These are phyloP conservation scores for Zygosaccharomyces pseudorouxii DNA, from an alignment of 805 yeast species.

Conservation along the genomic window DNA sequence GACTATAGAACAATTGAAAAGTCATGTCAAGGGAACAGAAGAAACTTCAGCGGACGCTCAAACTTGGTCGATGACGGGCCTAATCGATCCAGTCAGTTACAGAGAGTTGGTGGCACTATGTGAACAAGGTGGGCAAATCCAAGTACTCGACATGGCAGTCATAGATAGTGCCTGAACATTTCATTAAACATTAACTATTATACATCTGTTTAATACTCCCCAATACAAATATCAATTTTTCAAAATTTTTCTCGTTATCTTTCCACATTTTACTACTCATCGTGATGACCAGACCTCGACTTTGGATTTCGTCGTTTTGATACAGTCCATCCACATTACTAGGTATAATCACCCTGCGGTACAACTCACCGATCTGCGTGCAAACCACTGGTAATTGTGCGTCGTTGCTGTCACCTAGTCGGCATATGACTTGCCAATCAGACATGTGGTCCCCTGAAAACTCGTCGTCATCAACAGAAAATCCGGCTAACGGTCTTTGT, in stretches of 20 bases:
- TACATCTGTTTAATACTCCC: slow-evolving; percentile 32
- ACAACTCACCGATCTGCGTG: slow-evolving; percentile 39
- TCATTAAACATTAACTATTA: slow-evolving; percentile 8
- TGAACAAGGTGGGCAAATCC: slow-evolving; percentile 52
- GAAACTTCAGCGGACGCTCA: slow-evolving; percentile 44
- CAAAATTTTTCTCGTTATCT: slow-evolving; percentile 36
- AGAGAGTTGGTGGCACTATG: slow-evolving; percentile 62
- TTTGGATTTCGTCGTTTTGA: slow-evolving; percentile 7
- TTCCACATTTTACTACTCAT: slow-evolving; percentile 46
- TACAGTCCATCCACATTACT: slow-evolving; percentile 10
- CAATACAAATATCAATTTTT: slow-evolving; percentile 42
- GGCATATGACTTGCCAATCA: slow-evolving; percentile 43
- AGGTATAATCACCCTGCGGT: slow-evolving; percentile 26
- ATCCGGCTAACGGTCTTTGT: slow-evolving; percentile 22
- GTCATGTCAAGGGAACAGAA: slow-evolving; percentile 41
- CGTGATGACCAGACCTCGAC: slow-evolving; percentile 37
- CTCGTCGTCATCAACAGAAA: slow-evolving; percentile 15
- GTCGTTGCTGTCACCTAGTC: slow-evolving; percentile 47
- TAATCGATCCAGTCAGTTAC: slow-evolving; percentile 83
- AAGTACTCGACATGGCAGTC: slow-evolving; percentile 86
- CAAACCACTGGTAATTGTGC: slow-evolving; percentile 46
- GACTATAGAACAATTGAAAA: slow-evolving; percentile 39
- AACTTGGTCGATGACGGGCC: slow-evolving; percentile 53
- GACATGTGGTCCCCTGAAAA: slow-evolving; percentile 28
- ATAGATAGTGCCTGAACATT: slow-evolving; percentile 38